phyloP scores from a whole-genome alignment of 129 eudicot species.

The Flaveria robusta region DNA sequence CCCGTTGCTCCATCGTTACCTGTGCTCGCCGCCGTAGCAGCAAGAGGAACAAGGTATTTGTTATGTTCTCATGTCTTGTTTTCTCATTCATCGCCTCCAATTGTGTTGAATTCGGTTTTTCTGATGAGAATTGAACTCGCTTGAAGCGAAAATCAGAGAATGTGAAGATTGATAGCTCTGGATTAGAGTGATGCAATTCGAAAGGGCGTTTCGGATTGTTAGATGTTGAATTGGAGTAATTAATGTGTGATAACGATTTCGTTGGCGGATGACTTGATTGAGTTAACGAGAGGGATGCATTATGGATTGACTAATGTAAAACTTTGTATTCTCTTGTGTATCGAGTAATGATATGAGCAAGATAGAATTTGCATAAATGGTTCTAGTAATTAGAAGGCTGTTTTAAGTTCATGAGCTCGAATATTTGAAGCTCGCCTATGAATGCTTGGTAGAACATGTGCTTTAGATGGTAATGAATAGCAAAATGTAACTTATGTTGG shows the following conservation, averaged over 20 bases:
- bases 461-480: background rate
- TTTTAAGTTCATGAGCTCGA: background rate
- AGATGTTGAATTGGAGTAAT: background rate
- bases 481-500: background rate
- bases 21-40: slow-evolving; percentile 62
- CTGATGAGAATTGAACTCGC: background rate
- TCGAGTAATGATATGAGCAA: background rate
- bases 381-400: background rate
- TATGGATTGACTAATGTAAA: background rate
- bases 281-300: background rate
- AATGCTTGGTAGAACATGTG: background rate
- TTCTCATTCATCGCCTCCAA: background rate
- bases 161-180: slow-evolving; percentile 5
- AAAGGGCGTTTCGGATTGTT: slow-evolving; percentile 10
- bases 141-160: background rate
- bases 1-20: slow-evolving; percentile 44
- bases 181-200: background rate
- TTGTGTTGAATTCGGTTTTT: slow-evolving; percentile 7
- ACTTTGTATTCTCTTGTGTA: background rate
- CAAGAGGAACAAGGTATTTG: slow-evolving; percentile 45
- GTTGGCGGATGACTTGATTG: slow-evolving; percentile 4
- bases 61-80: background rate
- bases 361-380: background rate
- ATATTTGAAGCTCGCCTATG: background rate
- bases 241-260: background rate